These are phyloP conservation scores for Globisporangium rhizosaccharum DNA, from an alignment of 352 stramenopile genomes.

Conservation along the genomic window DNA sequence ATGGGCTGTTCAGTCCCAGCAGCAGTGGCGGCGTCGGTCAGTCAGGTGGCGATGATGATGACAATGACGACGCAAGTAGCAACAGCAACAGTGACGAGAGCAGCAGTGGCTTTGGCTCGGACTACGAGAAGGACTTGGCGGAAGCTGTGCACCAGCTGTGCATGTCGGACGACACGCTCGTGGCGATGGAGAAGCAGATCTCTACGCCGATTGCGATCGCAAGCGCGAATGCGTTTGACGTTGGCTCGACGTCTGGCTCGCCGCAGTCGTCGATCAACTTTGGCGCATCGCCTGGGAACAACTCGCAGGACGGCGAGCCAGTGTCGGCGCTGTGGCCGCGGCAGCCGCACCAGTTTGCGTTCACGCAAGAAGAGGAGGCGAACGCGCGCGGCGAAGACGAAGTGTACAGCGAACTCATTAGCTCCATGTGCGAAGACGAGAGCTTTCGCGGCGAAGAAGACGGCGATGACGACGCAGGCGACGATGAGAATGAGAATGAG, in stretches of 20 bases:
- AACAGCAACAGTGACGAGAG: constrained; percentile 13
- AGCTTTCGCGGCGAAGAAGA: constrained; percentile 42
- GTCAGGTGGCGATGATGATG: constrained; percentile 6
- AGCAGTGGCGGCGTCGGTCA: constrained; percentile 3
- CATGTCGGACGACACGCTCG: constrained; percentile 57
- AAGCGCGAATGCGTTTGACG: constrained; percentile 15
- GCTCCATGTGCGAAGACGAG: constrained; percentile 58
- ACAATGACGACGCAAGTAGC: constrained; percentile 4
- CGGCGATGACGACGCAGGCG: constrained; percentile 17
- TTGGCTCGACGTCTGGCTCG: constrained; percentile 39
- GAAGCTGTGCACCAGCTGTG: constrained; percentile 65
- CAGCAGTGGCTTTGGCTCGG: constrained; percentile 51
- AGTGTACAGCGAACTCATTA: constrained; percentile 77
- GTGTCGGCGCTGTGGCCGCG: constrained; percentile 72
- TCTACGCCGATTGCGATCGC: constrained; percentile 49
- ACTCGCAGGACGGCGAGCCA: constrained; percentile 67
- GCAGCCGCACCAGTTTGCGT: constrained; percentile 79
- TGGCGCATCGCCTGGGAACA: constrained; percentile 51
- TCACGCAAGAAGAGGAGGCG: constrained; percentile 78
- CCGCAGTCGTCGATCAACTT: constrained; percentile 63
- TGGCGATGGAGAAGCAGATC: constrained; percentile 41
- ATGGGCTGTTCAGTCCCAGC: constrained; percentile 5
- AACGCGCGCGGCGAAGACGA: constrained; percentile 56
- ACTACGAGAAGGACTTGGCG: constrained; percentile 67
- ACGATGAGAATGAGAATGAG: constrained; percentile 9